Conservation (phyloP, 257 asterid genomes). For the Solanum sejunctum region DNA sequence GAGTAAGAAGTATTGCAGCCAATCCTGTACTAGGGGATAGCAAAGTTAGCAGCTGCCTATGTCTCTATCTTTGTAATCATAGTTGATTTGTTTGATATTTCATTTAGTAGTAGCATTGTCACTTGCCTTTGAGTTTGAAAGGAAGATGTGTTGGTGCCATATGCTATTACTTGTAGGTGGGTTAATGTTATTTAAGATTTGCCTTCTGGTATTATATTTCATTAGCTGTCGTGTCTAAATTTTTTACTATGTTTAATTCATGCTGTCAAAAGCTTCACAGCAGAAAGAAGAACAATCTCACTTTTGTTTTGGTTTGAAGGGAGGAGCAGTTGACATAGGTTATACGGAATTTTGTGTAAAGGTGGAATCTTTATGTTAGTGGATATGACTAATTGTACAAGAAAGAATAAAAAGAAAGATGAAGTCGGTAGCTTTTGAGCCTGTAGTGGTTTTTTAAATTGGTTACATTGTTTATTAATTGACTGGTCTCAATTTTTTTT, state of each 20-base stretch:
- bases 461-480: not conserved
- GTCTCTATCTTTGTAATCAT: not conserved
- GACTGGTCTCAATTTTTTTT: not conserved
- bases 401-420: not conserved
- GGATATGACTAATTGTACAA: not conserved
- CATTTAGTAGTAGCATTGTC: not conserved
- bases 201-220: not conserved
- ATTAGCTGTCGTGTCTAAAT: not conserved
- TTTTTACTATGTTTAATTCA: not conserved
- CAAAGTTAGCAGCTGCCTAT: constrained; percentile 28
- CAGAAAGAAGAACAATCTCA: not conserved
- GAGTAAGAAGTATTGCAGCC: constrained; percentile 51
- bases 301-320: not conserved
- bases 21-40: constrained; percentile 35
- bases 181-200: not conserved
- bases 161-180: not conserved
- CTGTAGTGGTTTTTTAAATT: not conserved
- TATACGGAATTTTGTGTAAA: not conserved
- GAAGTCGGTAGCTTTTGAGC: not conserved
- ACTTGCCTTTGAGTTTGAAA: not conserved
- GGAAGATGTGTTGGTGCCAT: not conserved
- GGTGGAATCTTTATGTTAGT: not conserved
- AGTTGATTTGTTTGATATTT: not conserved
- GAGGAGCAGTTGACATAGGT: not conserved
- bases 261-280: not conserved